Evolutionary conservation across 106 monocot species (phyloP).

Genomic region (Acanthochlamys bracteata): DNA sequence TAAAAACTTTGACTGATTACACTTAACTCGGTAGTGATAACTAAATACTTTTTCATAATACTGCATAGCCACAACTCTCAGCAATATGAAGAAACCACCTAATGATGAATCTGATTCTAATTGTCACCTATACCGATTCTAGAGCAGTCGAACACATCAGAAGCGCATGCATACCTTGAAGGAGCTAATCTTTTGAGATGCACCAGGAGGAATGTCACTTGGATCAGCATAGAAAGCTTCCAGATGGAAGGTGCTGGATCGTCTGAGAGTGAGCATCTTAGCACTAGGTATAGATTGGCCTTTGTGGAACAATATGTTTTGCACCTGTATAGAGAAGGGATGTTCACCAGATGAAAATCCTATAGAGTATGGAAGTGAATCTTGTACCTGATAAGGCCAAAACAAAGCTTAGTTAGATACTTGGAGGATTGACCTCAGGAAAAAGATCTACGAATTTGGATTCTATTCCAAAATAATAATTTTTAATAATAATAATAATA

Average conservation of each 20-base stretch:
- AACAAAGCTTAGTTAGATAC: background rate
- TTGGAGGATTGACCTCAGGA: background rate
- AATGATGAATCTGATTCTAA: background rate
- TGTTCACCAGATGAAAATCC: conserved; percentile 56
- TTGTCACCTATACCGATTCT: background rate
- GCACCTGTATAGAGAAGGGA: conserved; percentile 38
- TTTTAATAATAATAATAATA: too few species aligned
- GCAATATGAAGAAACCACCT: background rate
- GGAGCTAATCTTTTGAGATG: conserved; percentile 37
- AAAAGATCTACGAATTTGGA: background rate
- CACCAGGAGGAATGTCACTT: conserved; percentile 56
- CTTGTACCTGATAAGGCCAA: conserved; percentile 59
- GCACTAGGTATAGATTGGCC: conserved; percentile 77
- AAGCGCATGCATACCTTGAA: conserved; percentile 39
- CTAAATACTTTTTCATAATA: too few species aligned
- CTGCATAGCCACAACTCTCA: background rate
- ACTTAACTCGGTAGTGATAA: too few species aligned
- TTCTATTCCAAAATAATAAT: too few species aligned
- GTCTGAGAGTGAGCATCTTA: conserved; percentile 61
- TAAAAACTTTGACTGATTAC: too few species aligned
- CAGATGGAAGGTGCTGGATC: conserved; percentile 40
- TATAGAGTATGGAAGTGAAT: conserved; percentile 64
- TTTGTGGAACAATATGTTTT: conserved; percentile 52
- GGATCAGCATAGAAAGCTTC: conserved; percentile 74
- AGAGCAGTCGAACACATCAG: background rate